Evolutionary conservation across 2,329 filamentous ascomycete species (phyloP).

Genomic region (Clonostachys solani): DNA sequence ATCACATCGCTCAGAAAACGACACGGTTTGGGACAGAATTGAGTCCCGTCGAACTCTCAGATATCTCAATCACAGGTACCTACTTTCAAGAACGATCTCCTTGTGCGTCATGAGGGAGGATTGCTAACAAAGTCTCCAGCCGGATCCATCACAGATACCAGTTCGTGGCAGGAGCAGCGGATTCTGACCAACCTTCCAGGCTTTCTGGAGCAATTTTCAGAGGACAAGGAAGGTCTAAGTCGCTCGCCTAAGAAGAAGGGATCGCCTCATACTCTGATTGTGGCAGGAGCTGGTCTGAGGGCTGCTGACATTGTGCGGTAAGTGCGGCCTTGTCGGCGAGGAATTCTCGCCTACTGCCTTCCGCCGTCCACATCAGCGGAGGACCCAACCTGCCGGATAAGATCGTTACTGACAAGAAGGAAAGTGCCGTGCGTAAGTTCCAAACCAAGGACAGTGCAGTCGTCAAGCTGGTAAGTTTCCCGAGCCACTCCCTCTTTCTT

Average conservation of each 20-base stretch:
- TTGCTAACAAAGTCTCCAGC: conserved; percentile 38
- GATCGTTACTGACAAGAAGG: conserved; percentile 8
- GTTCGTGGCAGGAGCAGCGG: conserved; percentile 63
- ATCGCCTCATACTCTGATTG: conserved; percentile 79
- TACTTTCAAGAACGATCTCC: no score
- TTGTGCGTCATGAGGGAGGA: background rate
- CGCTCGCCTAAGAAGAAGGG: conserved; percentile 65
- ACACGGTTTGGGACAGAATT: conserved; percentile 75
- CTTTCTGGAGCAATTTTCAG: conserved; percentile 68
- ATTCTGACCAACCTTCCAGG: conserved; percentile 68
- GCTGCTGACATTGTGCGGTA: conserved; percentile 81
- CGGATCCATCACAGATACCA: conserved; percentile 74
- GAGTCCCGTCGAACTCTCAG: conserved; percentile 78
- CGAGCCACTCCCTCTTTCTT: background rate
- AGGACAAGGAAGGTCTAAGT: conserved; percentile 54
- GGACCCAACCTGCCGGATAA: background rate
- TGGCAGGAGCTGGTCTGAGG: conserved; percentile 79
- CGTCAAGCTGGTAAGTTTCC: conserved; percentile 64
- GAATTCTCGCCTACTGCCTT: background rate
- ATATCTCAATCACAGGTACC: conserved; percentile 77
- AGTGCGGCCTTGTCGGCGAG: conserved; percentile 4
- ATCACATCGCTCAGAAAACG: conserved; percentile 78
- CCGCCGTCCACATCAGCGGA: background rate
- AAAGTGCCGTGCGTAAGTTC: conserved; percentile 69
- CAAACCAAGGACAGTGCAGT: conserved; percentile 74